Evolutionary conservation across 345 rosid genomes (phyloP).

Genomic region (Brassica cretica): DNA sequence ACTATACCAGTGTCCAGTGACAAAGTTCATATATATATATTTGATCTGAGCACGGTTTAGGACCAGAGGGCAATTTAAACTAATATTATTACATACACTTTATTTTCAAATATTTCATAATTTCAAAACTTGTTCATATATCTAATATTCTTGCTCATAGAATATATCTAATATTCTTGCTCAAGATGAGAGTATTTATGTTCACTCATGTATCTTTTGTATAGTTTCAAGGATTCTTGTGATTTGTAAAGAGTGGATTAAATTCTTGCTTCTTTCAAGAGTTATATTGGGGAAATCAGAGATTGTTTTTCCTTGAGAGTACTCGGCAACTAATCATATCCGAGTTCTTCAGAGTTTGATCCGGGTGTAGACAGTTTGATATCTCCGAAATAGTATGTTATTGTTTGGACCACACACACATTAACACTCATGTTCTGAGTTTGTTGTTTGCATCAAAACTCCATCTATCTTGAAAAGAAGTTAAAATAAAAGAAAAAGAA

Average conservation of each 20-base stretch:
- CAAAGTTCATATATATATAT: neutral
- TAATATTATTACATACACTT: too few relatives aligned
- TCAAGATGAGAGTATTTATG: too few relatives aligned
- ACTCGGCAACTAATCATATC: slow-evolving; percentile 42
- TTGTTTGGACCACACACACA: slow-evolving; percentile 55
- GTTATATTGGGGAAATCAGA: slow-evolving; percentile 63
- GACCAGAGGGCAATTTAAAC: neutral
- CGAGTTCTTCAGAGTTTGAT: slow-evolving; percentile 63
- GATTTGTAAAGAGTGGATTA: slow-evolving; percentile 41
- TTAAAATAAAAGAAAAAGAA: too few relatives aligned
- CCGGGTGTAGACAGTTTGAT: slow-evolving; percentile 56
- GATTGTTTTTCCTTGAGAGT: slow-evolving; percentile 33
- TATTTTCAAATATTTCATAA: too few relatives aligned
- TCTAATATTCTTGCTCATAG: too few relatives aligned
- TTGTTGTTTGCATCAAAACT: too few relatives aligned
- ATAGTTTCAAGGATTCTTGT: slow-evolving; percentile 13
- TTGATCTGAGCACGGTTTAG: neutral
- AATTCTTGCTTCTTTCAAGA: slow-evolving; percentile 67
- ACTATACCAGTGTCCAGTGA: neutral
- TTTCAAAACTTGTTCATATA: too few relatives aligned
- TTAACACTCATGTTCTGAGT: too few relatives aligned
- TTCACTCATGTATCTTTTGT: neutral
- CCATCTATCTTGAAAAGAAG: too few relatives aligned
- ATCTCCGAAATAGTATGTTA: slow-evolving; percentile 53
- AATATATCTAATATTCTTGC: too few relatives aligned